These are phyloP conservation scores for Hyphopichia pseudoburtonii DNA, from an alignment of 1,139 yeast species.

Conservation along the genomic window DNA sequence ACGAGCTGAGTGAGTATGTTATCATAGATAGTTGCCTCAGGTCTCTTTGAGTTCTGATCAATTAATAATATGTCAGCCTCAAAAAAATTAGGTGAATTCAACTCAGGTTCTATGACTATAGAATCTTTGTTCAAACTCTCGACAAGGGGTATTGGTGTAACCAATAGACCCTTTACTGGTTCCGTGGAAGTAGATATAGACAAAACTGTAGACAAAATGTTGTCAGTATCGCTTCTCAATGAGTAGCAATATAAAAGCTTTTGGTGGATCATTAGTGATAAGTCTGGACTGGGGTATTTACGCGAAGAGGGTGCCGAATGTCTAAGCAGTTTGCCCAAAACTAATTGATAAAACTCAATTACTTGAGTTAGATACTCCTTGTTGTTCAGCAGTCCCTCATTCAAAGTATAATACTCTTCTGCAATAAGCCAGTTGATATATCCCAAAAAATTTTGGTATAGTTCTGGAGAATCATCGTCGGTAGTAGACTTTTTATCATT, in stretches of 20 bases:
- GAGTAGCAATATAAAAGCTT: conserved; percentile 28
- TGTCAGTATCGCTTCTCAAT: neutral
- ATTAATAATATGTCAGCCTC: conserved; percentile 14
- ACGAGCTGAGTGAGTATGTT: conserved; percentile 19
- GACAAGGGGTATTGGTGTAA: neutral
- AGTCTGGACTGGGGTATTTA: conserved; percentile 5
- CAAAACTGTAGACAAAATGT: neutral
- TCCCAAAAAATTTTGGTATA: conserved; percentile 20
- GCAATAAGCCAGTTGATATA: conserved; percentile 52
- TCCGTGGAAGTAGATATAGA: neutral
- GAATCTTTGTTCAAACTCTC: neutral
- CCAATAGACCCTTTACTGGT: neutral
- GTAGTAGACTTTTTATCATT: conserved; percentile 1
- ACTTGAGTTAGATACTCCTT: conserved; percentile 33
- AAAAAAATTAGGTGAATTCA: conserved; percentile 8
- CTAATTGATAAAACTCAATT: conserved; percentile 34
- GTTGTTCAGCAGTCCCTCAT: conserved; percentile 13
- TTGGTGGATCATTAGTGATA: conserved; percentile 16
- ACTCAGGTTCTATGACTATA: neutral
- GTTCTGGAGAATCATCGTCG: neutral
- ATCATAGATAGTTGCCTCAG: conserved; percentile 19
- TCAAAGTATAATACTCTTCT: conserved; percentile 34
- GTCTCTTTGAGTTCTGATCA: conserved; percentile 9
- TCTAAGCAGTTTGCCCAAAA: conserved; percentile 13
- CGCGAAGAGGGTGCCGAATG: neutral